A percentile compares a stretch with the other conserved stretches of the same genome.
Conservation (phyloP, 768 basidiomycete species). For the Rhizopogon sp. region DNA sequence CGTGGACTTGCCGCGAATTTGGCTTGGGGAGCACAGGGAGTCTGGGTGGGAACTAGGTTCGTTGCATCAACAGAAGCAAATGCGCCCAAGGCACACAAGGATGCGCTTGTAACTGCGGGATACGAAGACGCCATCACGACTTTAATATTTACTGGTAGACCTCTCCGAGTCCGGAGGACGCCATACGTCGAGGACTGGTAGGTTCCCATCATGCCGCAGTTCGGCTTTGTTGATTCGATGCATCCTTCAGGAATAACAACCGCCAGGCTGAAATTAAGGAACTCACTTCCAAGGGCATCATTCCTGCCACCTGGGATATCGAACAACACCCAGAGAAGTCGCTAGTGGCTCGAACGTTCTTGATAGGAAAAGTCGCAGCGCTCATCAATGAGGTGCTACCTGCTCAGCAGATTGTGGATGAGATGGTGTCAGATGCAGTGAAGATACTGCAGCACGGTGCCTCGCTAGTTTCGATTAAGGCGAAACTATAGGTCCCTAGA, state of each 20-base stretch:
- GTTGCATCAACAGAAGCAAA: conserved; percentile 78
- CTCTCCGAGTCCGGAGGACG: conserved; percentile 79
- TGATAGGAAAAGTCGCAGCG: conserved; percentile 80
- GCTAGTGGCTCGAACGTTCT: conserved; percentile 59
- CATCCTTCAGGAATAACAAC: conserved; percentile 59
- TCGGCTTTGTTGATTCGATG: neutral
- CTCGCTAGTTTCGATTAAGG: conserved; percentile 34
- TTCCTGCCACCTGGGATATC: conserved; percentile 70
- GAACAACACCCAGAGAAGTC: conserved; percentile 81
- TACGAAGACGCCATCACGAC: conserved; percentile 81
- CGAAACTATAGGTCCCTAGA: conserved; percentile 41
- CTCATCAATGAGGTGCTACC: conserved; percentile 74
- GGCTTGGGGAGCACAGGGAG: conserved; percentile 84
- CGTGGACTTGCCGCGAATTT: conserved; percentile 84
- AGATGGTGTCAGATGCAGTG: conserved; percentile 65
- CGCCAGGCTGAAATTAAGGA: conserved; percentile 77
- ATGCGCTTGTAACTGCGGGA: conserved; percentile 61
- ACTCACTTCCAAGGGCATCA: conserved; percentile 76
- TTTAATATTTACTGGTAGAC: conserved; percentile 87
- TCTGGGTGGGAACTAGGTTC: conserved; percentile 89
- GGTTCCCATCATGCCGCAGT: conserved; percentile 11
- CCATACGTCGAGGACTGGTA: conserved; percentile 84
- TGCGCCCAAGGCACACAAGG: conserved; percentile 83
- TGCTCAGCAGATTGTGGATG: conserved; percentile 78
- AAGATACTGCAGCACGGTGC: conserved; percentile 38